Conservation (phyloP, 352 stramenopile species). For the Phytophthora litchii region DNA sequence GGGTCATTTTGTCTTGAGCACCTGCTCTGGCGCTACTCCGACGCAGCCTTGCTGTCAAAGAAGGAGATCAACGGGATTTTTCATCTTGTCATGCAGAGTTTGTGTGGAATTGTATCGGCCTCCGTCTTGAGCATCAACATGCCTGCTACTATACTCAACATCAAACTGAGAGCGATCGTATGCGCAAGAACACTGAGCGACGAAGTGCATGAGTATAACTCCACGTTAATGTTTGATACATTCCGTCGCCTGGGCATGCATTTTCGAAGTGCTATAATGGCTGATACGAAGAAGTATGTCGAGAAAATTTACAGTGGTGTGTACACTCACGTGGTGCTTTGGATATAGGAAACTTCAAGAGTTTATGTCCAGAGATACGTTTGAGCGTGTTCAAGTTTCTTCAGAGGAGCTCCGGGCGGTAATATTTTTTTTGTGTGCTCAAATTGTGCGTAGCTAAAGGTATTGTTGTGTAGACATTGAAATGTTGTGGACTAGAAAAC, state of each 20-base stretch:
- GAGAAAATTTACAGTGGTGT: background rate
- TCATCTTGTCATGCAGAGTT: conserved; percentile 74
- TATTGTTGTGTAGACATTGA: conserved; percentile 40
- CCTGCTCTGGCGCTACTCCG: conserved; percentile 72
- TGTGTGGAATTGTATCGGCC: conserved; percentile 70
- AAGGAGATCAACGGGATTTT: conserved; percentile 88
- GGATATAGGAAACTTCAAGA: conserved; percentile 57
- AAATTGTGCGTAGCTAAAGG: background rate
- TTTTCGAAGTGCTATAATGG: conserved; percentile 63
- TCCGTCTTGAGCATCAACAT: conserved; percentile 64
- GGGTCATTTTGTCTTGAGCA: conserved; percentile 80
- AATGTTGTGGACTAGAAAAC: conserved; percentile 58
- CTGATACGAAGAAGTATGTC: conserved; percentile 66
- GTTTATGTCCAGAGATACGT: conserved; percentile 74
- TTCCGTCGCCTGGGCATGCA: conserved; percentile 65
- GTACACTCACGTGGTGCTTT: background rate
- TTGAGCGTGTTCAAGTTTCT: conserved; percentile 59
- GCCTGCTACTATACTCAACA: conserved; percentile 64
- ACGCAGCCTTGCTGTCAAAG: conserved; percentile 71
- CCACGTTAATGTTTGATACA: conserved; percentile 63
- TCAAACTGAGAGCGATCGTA: conserved; percentile 67
- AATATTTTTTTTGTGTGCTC: background rate
- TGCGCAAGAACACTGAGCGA: conserved; percentile 68
- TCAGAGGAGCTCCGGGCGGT: conserved; percentile 51
- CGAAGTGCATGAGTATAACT: conserved; percentile 81